phyloP scores from a whole-genome alignment of 192 early-diverging fungal species.

The Pilaira anomala region DNA sequence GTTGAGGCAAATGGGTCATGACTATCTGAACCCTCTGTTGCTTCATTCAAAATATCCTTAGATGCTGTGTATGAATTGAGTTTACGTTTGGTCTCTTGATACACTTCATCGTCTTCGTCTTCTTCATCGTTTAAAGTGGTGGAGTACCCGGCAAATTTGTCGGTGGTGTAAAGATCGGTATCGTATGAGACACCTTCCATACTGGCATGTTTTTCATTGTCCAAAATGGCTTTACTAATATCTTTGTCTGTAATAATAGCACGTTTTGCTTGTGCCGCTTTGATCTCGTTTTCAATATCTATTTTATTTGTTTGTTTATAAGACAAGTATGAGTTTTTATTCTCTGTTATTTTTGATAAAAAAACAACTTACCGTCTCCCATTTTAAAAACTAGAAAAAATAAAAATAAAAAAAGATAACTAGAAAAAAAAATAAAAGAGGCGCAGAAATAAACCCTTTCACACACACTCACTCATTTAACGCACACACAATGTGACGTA shows the following conservation, averaged over 20 bases:
- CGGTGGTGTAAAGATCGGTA: slow-evolving; percentile 68
- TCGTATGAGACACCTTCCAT: slow-evolving; percentile 52
- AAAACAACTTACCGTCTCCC: slow-evolving; percentile 10
- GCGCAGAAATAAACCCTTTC: too few species aligned
- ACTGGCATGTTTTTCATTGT: slow-evolving; percentile 33
- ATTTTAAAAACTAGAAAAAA: not conserved
- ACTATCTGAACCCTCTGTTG: slow-evolving; percentile 46
- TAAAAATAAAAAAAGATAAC: not conserved
- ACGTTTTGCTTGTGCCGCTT: slow-evolving; percentile 44
- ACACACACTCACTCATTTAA: too few species aligned
- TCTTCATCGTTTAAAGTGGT: slow-evolving; percentile 55
- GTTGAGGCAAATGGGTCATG: slow-evolving; percentile 65
- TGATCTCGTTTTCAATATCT: slow-evolving; percentile 56
- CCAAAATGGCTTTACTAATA: slow-evolving; percentile 41
- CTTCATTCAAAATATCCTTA: slow-evolving; percentile 71
- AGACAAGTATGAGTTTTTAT: not conserved
- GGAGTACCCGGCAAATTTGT: slow-evolving; percentile 71
- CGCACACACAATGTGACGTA: too few species aligned
- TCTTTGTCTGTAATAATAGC: slow-evolving; percentile 39
- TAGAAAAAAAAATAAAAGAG: slow-evolving; percentile 2
- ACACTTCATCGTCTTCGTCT: slow-evolving; percentile 38
- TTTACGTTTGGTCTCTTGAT: slow-evolving; percentile 46
- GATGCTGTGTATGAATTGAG: slow-evolving; percentile 79
- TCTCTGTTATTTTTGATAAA: not conserved
- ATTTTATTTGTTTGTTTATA: not conserved